Evolutionary conservation across 495 filamentous ascomycete species (phyloP), one percentile per base, ranked within the genome.

Genomic region (Podospora pseudoanserina): DNA sequence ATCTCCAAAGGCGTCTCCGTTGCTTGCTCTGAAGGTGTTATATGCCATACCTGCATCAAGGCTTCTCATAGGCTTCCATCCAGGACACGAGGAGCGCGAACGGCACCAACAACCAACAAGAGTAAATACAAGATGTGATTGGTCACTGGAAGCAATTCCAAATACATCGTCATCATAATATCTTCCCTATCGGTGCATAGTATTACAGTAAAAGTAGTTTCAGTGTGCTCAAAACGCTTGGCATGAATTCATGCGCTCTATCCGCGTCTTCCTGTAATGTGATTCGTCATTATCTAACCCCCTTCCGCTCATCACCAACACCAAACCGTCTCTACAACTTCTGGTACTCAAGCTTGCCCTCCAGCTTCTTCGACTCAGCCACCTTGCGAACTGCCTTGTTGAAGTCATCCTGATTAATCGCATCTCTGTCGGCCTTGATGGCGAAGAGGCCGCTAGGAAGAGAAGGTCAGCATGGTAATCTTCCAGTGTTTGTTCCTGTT

Each of bases 331-430:
- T 67, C 82, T 89, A 99, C 80, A 99, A 82, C 84, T 98, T 97
- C 85, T 96, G 89, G 82, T 99, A 99, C 78, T 99, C 95, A 62
- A 97, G 84, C 82, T 96, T 96, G 80, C 95, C 96, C 79, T 98
- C 96, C 69, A 98, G 79, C 80, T 99, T 99, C 91, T 99, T 99
- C 44, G 92, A 85, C 79, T 99, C 96, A 18, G 90, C 92, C 71
- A 99, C 89, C 86, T 98, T 98, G 64, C 96, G 88, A 60, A 98
- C 96, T 7, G 96, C 95, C 81, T 96, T 96, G 84, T 97, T 97
- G 88, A 98, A 97, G 77, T 99, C 96, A 73, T 99, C 96, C 78
- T 98, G 96, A 80, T 90, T 97, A 79, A 99, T 90, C 26, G 93
- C 86, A 72, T 99, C 96, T 59, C 96, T 82, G 77, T 97, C 94